These are phyloP conservation scores for Russula earlei DNA, from an alignment of 768 basidiomycete genomes.

Conservation along the genomic window DNA sequence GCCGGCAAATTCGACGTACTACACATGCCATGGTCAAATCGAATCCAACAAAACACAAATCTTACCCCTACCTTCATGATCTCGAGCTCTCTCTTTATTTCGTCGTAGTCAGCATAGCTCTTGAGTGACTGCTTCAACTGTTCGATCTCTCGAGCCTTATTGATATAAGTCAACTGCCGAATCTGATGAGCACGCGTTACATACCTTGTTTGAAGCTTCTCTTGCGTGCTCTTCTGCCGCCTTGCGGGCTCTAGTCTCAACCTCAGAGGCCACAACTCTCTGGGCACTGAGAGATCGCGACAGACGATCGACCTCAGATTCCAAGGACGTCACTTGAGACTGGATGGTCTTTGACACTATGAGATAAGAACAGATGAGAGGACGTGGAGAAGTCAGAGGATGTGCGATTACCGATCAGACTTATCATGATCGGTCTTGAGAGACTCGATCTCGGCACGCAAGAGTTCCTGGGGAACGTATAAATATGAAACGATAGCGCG, in stretches of 20 bases:
- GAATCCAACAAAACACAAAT: background rate
- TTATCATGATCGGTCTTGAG: conserved; percentile 71
- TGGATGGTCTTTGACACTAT: conserved; percentile 67
- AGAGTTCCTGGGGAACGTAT: conserved; percentile 57
- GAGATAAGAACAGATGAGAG: background rate
- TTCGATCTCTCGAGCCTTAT: conserved; percentile 54
- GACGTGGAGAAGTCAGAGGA: background rate
- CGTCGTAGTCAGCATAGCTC: conserved; percentile 83
- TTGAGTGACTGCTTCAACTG: conserved; percentile 59
- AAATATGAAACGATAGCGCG: background rate
- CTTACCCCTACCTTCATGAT: conserved; percentile 80
- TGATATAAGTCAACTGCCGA: background rate
- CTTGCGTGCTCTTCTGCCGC: conserved; percentile 50
- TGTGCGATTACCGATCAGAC: conserved; percentile 51
- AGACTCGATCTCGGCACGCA: conserved; percentile 90
- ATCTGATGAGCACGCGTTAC: background rate
- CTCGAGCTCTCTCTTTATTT: conserved; percentile 94
- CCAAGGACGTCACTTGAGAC: conserved; percentile 61
- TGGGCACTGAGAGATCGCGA: conserved; percentile 58
- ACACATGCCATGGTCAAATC: background rate
- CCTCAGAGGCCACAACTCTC: conserved; percentile 38
- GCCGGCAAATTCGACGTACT: conserved; percentile 96
- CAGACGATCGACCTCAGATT: conserved; percentile 64
- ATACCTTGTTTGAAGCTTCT: conserved; percentile 53
- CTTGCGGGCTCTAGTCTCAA: conserved; percentile 39